phyloP scores from a whole-genome alignment of 2,329 filamentous ascomycete genomes.

The Calonectria ilicicola region DNA sequence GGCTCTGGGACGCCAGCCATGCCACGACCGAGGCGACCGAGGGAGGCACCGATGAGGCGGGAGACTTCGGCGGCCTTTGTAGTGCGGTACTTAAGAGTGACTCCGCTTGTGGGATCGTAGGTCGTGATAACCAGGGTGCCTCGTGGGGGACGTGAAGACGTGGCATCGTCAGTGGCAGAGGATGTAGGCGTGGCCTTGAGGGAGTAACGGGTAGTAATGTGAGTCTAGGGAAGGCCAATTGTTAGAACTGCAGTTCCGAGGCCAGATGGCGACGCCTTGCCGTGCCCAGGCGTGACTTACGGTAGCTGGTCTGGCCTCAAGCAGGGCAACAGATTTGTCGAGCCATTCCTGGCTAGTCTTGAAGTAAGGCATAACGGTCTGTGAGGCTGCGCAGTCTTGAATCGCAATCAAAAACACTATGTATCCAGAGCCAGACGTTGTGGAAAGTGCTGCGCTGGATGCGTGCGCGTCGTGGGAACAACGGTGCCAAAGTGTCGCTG shows the following conservation, averaged over 20 bases:
- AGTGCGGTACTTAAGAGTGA: slow-evolving; percentile 90
- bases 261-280: too few species aligned
- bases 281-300: slow-evolving; percentile 62
- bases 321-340: slow-evolving; percentile 84
- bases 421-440: not conserved
- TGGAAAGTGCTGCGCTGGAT: not conserved
- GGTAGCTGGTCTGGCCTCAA: slow-evolving; percentile 86
- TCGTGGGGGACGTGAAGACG: slow-evolving; percentile 62
- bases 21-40: slow-evolving; percentile 80
- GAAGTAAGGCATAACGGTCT: slow-evolving; percentile 79
- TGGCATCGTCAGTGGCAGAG: slow-evolving; percentile 42
- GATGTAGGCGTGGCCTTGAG: slow-evolving; percentile 61
- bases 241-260: not conserved
- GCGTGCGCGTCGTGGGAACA: not conserved
- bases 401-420: too few species aligned
- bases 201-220: slow-evolving; percentile 93
- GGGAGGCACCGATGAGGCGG: slow-evolving; percentile 76
- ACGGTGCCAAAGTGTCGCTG: not conserved
- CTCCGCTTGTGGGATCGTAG: slow-evolving; percentile 85
- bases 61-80: slow-evolving; percentile 92
- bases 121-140: slow-evolving; percentile 88
- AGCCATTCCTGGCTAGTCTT: slow-evolving; percentile 91
- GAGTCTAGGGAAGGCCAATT: slow-evolving; percentile 68
- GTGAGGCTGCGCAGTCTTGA: not conserved
- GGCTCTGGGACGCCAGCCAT: slow-evolving; percentile 69